phyloP scores from a whole-genome alignment of 371 early-diverging fungal genomes.

The Rhizopus arrhizus region DNA sequence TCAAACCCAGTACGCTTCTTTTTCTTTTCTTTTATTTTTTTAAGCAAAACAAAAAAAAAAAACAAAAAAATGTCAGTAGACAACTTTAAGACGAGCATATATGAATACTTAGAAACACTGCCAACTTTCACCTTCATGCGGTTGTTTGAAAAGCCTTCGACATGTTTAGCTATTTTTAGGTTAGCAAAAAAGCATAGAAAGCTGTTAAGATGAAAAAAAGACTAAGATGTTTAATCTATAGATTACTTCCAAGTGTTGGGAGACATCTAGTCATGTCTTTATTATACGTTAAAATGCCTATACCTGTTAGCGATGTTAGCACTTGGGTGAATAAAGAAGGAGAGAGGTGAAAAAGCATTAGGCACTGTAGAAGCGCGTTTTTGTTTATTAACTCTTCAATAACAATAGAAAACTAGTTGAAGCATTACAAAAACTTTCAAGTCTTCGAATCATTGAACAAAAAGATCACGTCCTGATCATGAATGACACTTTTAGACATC shows the following conservation, averaged over 20 bases:
- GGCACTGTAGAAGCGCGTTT: not conserved
- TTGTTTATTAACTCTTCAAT: too few relatives aligned
- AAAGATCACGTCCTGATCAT: conserved; percentile 51
- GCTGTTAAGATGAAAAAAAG: not conserved
- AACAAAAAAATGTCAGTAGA: conserved; percentile 42
- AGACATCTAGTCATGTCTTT: conserved; percentile 91
- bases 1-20: not conserved
- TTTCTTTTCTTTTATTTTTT: not conserved
- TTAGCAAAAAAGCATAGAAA: conserved; percentile 26
- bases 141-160: conserved; percentile 86
- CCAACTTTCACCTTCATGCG: conserved; percentile 74
- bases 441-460: conserved; percentile 68
- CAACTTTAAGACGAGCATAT: conserved; percentile 68
- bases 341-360: conserved; percentile 40
- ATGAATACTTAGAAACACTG: conserved; percentile 81
- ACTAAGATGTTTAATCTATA: conserved; percentile 19
- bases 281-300: conserved; percentile 71
- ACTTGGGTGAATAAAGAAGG: conserved; percentile 70
- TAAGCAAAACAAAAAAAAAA: not conserved
- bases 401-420: conserved; percentile 55
- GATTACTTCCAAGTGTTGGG: conserved; percentile 82
- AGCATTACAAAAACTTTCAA: conserved; percentile 66
- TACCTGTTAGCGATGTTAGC: conserved; percentile 64
- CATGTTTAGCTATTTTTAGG: conserved; percentile 92
- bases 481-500: conserved; percentile 73